Evolutionary conservation across 805 yeast species (phyloP), one percentile per base, ranked within the genome.

Genomic region (Cyberlindnera lachancei): DNA sequence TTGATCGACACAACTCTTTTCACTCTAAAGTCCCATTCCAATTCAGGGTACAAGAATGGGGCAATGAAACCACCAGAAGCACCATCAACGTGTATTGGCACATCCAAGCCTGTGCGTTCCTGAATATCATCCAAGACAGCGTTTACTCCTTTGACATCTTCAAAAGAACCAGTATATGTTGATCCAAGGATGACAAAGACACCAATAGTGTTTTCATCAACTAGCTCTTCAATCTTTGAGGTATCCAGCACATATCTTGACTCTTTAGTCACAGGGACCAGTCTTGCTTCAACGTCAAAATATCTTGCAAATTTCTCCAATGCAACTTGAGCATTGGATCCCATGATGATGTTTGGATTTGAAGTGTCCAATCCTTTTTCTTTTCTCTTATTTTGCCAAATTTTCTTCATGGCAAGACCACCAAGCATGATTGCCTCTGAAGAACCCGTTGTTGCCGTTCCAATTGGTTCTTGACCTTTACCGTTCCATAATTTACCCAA

Each of bases 351-450:
- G 57, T 87, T 87, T 35, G 96, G 96, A 34, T 71, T 71, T 17
- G 59, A 69, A 30, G 55, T 59, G 30, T 78, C 68, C 42, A 74
- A 72, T 5, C 88, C 88, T 19, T 63, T 65, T 1, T 63, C 74
- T 49, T 58, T 64, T 48, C 81, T 72, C 44, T 61, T 68, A 18
- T 65, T 74, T 58, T 83, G 92, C 96, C 96, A 87, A 36, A 70
- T 68, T 48, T 85, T 83, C 68, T 88, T 88, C 83, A 88, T 68
- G 11, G 96, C 95, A 34, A 87, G 66, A 4, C 96, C 96, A 27
- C 94, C 96, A 32, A 87, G 71, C 83, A 86, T 85, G 46, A 88
- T 78, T 7, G 96, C 96, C 56, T 87, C 96, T 2, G 90, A 78
- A 2, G 95, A 86, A 5, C 96, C 96, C 2, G 95, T 87, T 34